Evolutionary conservation across 768 basidiomycete species (phyloP).

Genomic region (Boletus vermiculosoides): DNA sequence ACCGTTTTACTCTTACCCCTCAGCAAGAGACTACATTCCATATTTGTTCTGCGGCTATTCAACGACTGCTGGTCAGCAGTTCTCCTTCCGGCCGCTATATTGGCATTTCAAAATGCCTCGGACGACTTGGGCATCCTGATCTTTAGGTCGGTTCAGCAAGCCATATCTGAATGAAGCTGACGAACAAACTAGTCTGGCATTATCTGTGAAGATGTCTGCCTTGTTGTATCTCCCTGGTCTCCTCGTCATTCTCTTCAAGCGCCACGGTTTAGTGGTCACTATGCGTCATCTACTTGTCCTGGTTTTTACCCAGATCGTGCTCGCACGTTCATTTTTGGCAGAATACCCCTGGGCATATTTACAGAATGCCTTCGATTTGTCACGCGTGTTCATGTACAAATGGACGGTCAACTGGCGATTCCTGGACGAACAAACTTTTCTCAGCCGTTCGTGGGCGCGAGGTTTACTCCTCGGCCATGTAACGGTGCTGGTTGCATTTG

Average conservation of each 20-base stretch:
- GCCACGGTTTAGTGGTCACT: slow-evolving; percentile 55
- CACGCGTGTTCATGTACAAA: slow-evolving; percentile 85
- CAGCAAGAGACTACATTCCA: slow-evolving; percentile 93
- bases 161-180: not conserved
- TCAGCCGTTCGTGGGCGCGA: slow-evolving; percentile 59
- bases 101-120: slow-evolving; percentile 57
- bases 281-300: slow-evolving; percentile 47
- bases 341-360: slow-evolving; percentile 65
- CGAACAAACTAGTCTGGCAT: slow-evolving; percentile 39
- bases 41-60: slow-evolving; percentile 88
- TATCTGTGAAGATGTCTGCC: slow-evolving; percentile 95
- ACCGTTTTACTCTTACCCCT: slow-evolving; percentile 67
- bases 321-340: slow-evolving; percentile 71
- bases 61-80: slow-evolving; percentile 90
- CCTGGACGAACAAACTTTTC: slow-evolving; percentile 71
- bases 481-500: slow-evolving; percentile 59
- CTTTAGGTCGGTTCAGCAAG: slow-evolving; percentile 56
- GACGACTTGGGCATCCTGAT: slow-evolving; percentile 65
- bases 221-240: slow-evolving; percentile 89
- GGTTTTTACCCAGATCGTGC: slow-evolving; percentile 45
- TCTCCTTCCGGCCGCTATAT: slow-evolving; percentile 61
- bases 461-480: slow-evolving; percentile 68
- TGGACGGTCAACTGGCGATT: slow-evolving; percentile 99
- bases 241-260: slow-evolving; percentile 77
- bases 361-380: slow-evolving; percentile 78